Base-by-base conservation (phyloP, 2,329 filamentous ascomycete species). In the Orbilia blumenaviensis region DNA sequence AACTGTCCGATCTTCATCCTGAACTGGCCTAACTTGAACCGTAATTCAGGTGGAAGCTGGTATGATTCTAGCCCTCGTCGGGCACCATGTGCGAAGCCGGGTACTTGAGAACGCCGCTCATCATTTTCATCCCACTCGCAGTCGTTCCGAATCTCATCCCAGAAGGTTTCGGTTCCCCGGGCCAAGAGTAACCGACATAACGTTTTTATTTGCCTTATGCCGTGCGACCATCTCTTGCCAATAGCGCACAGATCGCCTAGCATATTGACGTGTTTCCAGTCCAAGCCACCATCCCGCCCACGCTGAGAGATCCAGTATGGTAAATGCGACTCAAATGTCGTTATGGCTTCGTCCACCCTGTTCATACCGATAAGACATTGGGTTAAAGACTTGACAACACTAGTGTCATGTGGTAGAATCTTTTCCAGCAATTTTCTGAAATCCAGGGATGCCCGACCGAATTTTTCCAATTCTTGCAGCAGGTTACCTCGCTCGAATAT, bases 51-150 rank as follows among this genome's bases (percentile, higher is more conserved):
- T 0, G 94, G 94, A 41, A 86, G 82, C 0, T 92, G 93, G 81
- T 97, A 97, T 0, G 86, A 84, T 23, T 48, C 41, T 18, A 27
- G 32, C 0, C 60, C 66, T 23, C 44, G 50, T 5, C 32, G 48
- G 16, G 9, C 14, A 8, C 66, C 52, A 14, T 72, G 9, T 2
- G 85, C 83, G 81, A 91, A 97, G 0, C 87, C 87, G 1, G 87
- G 82, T 3, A 92, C 86, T 69, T 86, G 83, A 1, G 85, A 82
- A 69, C 94, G 89, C 76, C 87, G 90, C 18, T 87, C 85, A 80
- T 93, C 88, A 48, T 90, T 87, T 3, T 87, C 83, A 81, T 99
- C 95, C 89, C 93, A 99, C 83, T 99, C 95, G 68, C 93, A 87
- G 82, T 97, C 93, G 81, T 97, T 92, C 3, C 87, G 85, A 78